Conservation (phyloP, 192 early-diverging fungal genomes). For the Backusella macrospora region DNA sequence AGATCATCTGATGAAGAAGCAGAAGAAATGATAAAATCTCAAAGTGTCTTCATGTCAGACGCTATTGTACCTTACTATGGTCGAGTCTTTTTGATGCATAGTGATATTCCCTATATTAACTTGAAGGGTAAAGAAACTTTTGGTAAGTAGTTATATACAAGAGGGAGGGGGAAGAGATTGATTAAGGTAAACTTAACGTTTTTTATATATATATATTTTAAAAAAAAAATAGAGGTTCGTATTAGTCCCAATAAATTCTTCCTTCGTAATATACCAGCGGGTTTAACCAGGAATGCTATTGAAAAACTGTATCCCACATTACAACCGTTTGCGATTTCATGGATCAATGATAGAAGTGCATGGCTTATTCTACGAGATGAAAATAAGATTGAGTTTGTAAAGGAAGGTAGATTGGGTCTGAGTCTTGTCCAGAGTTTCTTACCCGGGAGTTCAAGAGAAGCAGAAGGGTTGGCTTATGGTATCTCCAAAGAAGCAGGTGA, state of each 20-base stretch:
- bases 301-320: slow-evolving; percentile 51
- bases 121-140: slow-evolving; percentile 53
- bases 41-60: not conserved
- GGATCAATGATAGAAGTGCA: slow-evolving; percentile 53
- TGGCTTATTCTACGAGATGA: slow-evolving; percentile 54
- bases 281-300: slow-evolving; percentile 50
- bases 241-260: slow-evolving; percentile 51
- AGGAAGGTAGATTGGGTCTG: slow-evolving; percentile 42
- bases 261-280: slow-evolving; percentile 55
- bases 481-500: slow-evolving; percentile 44
- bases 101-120: slow-evolving; percentile 61
- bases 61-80: slow-evolving; percentile 47
- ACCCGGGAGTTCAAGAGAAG: slow-evolving; percentile 29
- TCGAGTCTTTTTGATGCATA: slow-evolving; percentile 69
- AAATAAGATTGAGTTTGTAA: slow-evolving; percentile 24
- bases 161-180: not conserved
- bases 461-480: slow-evolving; percentile 36
- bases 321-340: slow-evolving; percentile 49
- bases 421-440: slow-evolving; percentile 39
- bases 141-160: slow-evolving; percentile 31
- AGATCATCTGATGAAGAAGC: slow-evolving; percentile 18
- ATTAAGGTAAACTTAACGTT: not conserved
- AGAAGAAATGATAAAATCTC: not conserved
- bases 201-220: not conserved
- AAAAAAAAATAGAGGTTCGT: slow-evolving; percentile 38